Evolutionary conservation across 352 stramenopile genomes (phyloP), one percentile per base, ranked within the genome.

Genomic region (Globisporangium nunn): DNA sequence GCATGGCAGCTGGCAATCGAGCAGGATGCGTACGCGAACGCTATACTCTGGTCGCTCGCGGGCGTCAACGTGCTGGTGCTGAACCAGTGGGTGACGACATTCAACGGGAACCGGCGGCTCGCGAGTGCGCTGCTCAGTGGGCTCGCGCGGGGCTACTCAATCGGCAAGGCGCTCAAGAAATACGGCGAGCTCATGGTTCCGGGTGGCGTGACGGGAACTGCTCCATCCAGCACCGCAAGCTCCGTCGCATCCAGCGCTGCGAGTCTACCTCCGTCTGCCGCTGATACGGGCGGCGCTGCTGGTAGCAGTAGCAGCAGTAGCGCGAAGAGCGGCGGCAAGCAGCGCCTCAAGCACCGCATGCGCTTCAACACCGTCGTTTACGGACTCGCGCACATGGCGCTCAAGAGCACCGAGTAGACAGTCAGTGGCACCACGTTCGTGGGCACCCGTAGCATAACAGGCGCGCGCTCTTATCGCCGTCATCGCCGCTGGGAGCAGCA

Each of bases 21-120:
- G 33, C 63, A 72, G 28, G 79, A 91, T 50, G 56, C 78, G 35
- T 82, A 81, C 54, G 66, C 75, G 30, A 80, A 75, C 5, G 81
- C 81, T 0, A 47, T 90, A 29, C 73, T 97, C 2, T 78, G 87
- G 46, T 91, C 86, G 6, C 67, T 97, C 2, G 74, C 68, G 15
- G 88, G 88, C 1, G 72, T 91, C 39, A 93, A 93, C 43, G 59
- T 71, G 7, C 45, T 97, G 4, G 62, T 85, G 8, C 59, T 90
- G 14, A 96, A 94, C 60, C 81, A 93, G 61, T 96, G 84, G 81
- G 50, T 77, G 15, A 87, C 78, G 0, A 91, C 84, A 4, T 93
- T 93, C 54, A 68, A 88, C 35, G 71, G 66, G 15, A 95, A 94
- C 40, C 76, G 84, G 2, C 70, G 78, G 0, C 66, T 91, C 6